phyloP scores from a whole-genome alignment of 495 filamentous ascomycete species.

The Terfezia claveryi region DNA sequence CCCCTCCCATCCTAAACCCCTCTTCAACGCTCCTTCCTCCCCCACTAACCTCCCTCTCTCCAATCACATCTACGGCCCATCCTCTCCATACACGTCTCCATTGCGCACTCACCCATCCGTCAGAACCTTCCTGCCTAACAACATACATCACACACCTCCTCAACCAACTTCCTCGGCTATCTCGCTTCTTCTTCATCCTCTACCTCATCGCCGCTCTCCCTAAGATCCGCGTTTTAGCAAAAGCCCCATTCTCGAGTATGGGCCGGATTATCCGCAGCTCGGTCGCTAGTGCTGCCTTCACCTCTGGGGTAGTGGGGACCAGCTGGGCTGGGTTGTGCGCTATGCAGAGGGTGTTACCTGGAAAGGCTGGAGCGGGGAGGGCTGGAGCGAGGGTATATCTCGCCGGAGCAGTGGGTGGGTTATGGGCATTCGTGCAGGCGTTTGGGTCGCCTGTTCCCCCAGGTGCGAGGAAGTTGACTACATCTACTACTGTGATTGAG shows the following conservation, averaged over 20 bases:
- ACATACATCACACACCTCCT: conserved; percentile 71
- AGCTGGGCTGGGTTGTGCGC: conserved; percentile 76
- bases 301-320: conserved; percentile 57
- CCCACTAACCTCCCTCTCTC: conserved; percentile 42
- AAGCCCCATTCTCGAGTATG: conserved; percentile 41
- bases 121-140: conserved; percentile 62
- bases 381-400: conserved; percentile 69
- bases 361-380: conserved; percentile 34
- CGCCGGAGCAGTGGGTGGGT: conserved; percentile 60
- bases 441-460: background rate
- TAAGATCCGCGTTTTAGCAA: conserved; percentile 38
- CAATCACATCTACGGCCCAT: conserved; percentile 63
- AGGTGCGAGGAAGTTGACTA: background rate
- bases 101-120: conserved; percentile 80
- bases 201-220: conserved; percentile 45
- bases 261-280: conserved; percentile 37
- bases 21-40: conserved; percentile 37
- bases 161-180: conserved; percentile 53
- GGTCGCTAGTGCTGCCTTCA: conserved; percentile 46
- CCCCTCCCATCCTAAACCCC: conserved; percentile 69
- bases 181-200: conserved; percentile 49
- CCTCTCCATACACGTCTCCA: conserved; percentile 61
- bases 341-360: conserved; percentile 56
- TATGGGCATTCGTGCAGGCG: conserved; percentile 56
- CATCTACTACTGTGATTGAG: background rate